Percentiles rank a stretch among this genome's conserved stretches.
Conservation (phyloP, 75 land plant species). For the Selaginella moellendorffii region DNA sequence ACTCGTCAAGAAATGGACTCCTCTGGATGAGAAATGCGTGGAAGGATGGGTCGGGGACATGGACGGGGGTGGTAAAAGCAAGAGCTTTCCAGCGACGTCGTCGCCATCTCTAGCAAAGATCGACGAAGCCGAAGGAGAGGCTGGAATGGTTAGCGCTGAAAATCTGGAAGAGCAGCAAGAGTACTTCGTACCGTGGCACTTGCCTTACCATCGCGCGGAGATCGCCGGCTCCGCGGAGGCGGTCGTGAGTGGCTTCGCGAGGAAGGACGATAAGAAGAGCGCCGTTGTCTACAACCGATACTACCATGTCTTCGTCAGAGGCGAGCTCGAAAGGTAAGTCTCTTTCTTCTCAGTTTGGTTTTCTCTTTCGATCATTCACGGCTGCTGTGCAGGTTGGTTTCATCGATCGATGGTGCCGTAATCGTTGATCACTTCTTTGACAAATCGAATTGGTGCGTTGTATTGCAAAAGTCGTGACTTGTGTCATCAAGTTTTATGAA, state of each 20-base stretch:
- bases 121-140: neutral
- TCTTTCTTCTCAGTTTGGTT: neutral
- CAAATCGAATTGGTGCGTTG: slow-evolving; percentile 95
- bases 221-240: slow-evolving; percentile 79
- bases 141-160: too few relatives aligned
- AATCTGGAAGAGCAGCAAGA: slow-evolving; percentile 77
- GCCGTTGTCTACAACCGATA: slow-evolving; percentile 92
- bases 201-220: slow-evolving; percentile 95
- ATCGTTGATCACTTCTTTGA: slow-evolving; percentile 68
- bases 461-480: slow-evolving; percentile 11
- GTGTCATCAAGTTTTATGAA: too few relatives aligned
- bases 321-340: slow-evolving; percentile 79
- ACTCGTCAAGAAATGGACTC: slow-evolving; percentile 82
- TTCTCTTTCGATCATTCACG: neutral
- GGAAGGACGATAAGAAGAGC: slow-evolving; percentile 83
- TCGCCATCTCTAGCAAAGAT: neutral
- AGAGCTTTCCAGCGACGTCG: neutral
- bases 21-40: slow-evolving; percentile 48
- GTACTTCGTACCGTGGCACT: slow-evolving; percentile 99
- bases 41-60: slow-evolving; percentile 55
- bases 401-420: slow-evolving; percentile 37
- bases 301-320: slow-evolving; percentile 89
- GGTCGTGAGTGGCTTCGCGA: slow-evolving; percentile 77
- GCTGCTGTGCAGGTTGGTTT: slow-evolving; percentile 43
- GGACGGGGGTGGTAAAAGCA: neutral